Evolutionary conservation across 164 flowering plant species (phyloP), one percentile per base, ranked within the genome.

Genomic region (Brasenia schreberi): DNA sequence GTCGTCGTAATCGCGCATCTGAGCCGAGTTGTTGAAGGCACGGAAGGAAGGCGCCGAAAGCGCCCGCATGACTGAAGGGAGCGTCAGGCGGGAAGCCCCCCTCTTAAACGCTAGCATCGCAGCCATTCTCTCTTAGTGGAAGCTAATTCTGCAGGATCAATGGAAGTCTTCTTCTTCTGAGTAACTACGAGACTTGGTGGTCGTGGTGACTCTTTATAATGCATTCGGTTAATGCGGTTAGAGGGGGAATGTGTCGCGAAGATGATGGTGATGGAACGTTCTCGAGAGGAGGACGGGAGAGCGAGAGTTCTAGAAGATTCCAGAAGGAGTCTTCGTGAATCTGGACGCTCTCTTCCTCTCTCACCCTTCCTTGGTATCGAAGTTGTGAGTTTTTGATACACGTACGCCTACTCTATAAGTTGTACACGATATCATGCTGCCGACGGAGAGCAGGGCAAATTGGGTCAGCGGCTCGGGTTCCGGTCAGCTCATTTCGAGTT

Each of bases 11-110:
- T 66, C 43, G 9, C 49, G 63, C 69, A 70, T 62, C 67, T 76
- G 80, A 6, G 76, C 68, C 7, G 64, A 66, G 61, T 75, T 76
- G 74, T 71, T 81, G 74, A 79, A 82, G 59, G 76, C 69, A 7
- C 77, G 80, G 11, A 64, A 43, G 12, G 66, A 59, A 5, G 69
- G 23, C 11, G 49, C 70, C 4, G 73, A 18, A 7, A 65, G 43
- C 0, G 82, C 59, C 39, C 81, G 74, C 16, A 68, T 3, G 0
- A 78, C 71, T n/a, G 64, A 43, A 64, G 63, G 11, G 43, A 77
- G 42, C 63, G 79, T 73, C 53, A 49, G 19, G 3, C 85, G 65
- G 42, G 79, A 17, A 19, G 71, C 23, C 19, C 67, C 69, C 43
- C 77, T 64, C 19, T 74, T 68, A 6, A 80, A 61, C 64, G 71